Conservation (phyloP, 805 yeast genomes). For the Sugiyamaella lignohabitans region DNA sequence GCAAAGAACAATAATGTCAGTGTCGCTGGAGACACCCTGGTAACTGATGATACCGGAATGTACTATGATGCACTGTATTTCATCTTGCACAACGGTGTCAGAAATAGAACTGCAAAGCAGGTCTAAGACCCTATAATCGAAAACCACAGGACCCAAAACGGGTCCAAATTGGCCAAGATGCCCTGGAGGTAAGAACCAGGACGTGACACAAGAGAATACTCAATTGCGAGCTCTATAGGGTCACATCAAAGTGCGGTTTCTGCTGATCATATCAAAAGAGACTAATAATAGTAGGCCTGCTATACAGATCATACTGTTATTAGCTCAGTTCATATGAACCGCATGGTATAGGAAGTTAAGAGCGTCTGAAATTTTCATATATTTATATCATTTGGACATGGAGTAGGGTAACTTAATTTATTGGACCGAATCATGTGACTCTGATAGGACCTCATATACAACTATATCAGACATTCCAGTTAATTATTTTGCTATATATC, state of each 20-base stretch:
- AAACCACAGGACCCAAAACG: constrained; percentile 11
- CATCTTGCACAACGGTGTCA: constrained; percentile 6
- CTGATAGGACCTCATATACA: no score
- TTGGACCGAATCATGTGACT: no score
- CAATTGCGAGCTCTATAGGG: neutral
- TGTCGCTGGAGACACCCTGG: constrained; percentile 19
- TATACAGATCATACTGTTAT: no score
- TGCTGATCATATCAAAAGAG: no score
- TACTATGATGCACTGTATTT: constrained; percentile 18
- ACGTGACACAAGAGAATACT: neutral
- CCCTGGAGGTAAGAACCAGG: neutral
- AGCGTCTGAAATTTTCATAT: no score
- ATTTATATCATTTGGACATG: no score
- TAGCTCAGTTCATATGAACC: no score
- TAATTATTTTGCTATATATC: no score
- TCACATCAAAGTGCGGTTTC: neutral
- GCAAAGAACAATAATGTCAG: constrained; percentile 9
- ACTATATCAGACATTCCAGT: no score
- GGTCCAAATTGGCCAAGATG: neutral
- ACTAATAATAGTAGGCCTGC: no score
- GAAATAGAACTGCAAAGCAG: neutral
- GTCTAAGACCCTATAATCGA: constrained; percentile 3
- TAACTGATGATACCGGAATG: constrained; percentile 8
- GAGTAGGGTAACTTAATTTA: no score
- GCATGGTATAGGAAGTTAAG: no score